Conservation (phyloP, 2,329 filamentous ascomycete species). For the Alternaria atra region DNA sequence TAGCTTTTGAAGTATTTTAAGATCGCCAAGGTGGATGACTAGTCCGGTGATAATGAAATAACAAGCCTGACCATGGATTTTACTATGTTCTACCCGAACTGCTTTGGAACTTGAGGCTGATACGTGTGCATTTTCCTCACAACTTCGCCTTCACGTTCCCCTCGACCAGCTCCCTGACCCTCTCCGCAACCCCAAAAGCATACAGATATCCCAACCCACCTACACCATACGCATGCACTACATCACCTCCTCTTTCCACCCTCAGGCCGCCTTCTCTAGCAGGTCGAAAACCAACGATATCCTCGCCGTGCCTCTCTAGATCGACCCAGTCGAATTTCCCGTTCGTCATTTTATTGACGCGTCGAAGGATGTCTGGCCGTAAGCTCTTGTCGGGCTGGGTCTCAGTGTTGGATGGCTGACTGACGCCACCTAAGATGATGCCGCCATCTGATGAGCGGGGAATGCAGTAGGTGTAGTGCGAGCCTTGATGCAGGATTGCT, state of each 20-base stretch:
- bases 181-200: background rate
- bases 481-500: background rate
- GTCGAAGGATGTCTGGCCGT: background rate
- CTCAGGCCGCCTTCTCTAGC: background rate
- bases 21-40: background rate
- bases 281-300: background rate
- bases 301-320: background rate
- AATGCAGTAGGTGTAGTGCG: background rate
- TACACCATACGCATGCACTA: background rate
- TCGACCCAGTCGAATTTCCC: background rate
- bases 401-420: background rate
- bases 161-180: background rate
- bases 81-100: no score
- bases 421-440: background rate
- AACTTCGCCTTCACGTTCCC: background rate
- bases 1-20: slow-evolving; percentile 14
- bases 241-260: background rate
- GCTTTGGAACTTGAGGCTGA: background rate
- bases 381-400: background rate
- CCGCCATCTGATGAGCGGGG: background rate
- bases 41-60: no score
- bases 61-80: no score
- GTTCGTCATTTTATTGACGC: background rate
- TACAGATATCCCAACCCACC: background rate
- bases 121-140: background rate